These are phyloP conservation scores for Colletotrichum australisinense DNA, from an alignment of 2,329 filamentous ascomycete species.

Conservation along the genomic window DNA sequence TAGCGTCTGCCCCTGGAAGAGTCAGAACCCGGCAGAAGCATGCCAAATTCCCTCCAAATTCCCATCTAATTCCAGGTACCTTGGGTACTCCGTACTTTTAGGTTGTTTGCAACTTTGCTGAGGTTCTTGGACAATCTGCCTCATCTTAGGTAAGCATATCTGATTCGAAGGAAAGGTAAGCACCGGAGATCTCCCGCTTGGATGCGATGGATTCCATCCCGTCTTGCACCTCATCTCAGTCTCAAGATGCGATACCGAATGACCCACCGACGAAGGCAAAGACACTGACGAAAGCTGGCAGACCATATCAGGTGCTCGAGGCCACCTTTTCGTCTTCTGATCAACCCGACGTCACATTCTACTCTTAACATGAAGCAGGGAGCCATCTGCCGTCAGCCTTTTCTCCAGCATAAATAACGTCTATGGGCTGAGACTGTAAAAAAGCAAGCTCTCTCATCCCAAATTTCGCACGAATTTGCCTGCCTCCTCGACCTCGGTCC, in stretches of 20 bases:
- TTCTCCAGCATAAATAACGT: not conserved
- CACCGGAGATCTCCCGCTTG: not conserved
- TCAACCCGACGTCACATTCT: not conserved
- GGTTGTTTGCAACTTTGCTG: too few relatives aligned
- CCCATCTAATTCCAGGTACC: too few relatives aligned
- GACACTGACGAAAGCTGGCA: not conserved
- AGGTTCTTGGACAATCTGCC: not conserved
- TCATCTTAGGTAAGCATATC: not conserved
- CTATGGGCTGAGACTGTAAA: not conserved
- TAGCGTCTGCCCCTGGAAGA: not conserved
- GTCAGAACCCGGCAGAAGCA: constrained; percentile 1
- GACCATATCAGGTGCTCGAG: not conserved
- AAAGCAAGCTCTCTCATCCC: not conserved
- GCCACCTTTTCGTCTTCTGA: not conserved
- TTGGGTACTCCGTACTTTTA: too few relatives aligned
- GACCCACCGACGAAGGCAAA: not conserved
- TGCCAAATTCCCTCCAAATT: not conserved
- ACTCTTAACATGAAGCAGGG: not conserved
- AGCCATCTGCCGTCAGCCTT: not conserved
- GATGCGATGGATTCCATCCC: not conserved
- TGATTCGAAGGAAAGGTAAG: not conserved
- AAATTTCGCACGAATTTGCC: not conserved
- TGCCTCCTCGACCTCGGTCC: too few relatives aligned
- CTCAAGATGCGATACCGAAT: not conserved
- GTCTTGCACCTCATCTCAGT: not conserved